Percentiles rank a stretch among this genome's conserved stretches.
These are phyloP conservation scores for Penicillium riverlandense DNA, from an alignment of 495 filamentous ascomycete genomes.

Conservation along the genomic window DNA sequence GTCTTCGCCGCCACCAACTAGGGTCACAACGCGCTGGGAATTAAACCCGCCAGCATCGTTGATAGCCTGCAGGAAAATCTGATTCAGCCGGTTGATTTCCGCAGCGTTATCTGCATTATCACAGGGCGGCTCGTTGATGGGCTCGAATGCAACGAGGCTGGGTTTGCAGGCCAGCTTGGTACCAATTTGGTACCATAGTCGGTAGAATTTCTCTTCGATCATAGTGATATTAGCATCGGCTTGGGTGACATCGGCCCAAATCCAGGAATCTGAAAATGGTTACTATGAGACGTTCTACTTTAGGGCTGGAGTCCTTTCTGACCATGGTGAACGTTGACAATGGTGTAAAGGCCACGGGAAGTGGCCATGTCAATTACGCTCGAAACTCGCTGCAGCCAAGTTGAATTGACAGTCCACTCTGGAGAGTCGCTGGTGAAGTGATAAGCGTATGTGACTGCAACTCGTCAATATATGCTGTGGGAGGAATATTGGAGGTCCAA, in stretches of 20 bases:
- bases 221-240: slow-evolving; percentile 38
- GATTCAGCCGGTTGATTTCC: slow-evolving; percentile 48
- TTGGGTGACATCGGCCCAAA: slow-evolving; percentile 50
- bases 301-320: too few species aligned
- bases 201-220: slow-evolving; percentile 51
- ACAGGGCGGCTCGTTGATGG: slow-evolving; percentile 54
- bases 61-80: slow-evolving; percentile 50
- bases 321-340: slow-evolving; percentile 56
- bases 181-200: slow-evolving; percentile 54
- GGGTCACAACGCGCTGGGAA: slow-evolving; percentile 46
- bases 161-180: slow-evolving; percentile 48
- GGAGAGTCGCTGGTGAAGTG: slow-evolving; percentile 47
- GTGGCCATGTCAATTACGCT: slow-evolving; percentile 52
- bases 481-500: not conserved
- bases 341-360: slow-evolving; percentile 40
- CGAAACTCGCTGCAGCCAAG: slow-evolving; percentile 54
- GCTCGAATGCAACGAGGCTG: slow-evolving; percentile 49
- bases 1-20: slow-evolving; percentile 46
- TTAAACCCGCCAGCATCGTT: slow-evolving; percentile 51
- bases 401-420: slow-evolving; percentile 44
- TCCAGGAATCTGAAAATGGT: slow-evolving; percentile 39
- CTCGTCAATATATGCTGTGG: slow-evolving; percentile 1
- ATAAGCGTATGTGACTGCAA: slow-evolving; percentile 48
- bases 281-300: not conserved
- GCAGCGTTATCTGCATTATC: slow-evolving; percentile 42